These are phyloP conservation scores for Alisma plantagoaquatica DNA, from an alignment of 106 monocot species.

Conservation along the genomic window DNA sequence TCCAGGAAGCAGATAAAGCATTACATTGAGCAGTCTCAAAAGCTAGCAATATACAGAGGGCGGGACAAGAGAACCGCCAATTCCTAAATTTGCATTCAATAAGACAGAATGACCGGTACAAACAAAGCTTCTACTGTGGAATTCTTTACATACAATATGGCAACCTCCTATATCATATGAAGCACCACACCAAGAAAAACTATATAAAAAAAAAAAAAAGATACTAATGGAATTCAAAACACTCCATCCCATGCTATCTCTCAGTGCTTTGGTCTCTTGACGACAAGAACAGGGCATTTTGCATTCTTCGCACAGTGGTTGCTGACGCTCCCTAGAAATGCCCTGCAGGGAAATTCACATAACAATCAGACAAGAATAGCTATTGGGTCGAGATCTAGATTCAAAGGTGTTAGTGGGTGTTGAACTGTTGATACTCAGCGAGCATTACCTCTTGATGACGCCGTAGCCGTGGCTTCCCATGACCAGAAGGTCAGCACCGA, in stretches of 20 bases:
- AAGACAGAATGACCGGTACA: too few relatives aligned
- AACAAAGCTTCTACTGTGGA: too few relatives aligned
- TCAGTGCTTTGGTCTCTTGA: constrained; percentile 16
- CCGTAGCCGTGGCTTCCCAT: constrained; percentile 79
- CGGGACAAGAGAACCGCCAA: too few relatives aligned
- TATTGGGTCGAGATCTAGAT: not conserved
- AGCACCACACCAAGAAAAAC: not conserved
- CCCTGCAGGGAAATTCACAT: too few relatives aligned
- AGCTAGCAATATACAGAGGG: too few relatives aligned
- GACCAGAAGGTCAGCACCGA: constrained; percentile 44
- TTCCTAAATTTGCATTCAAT: too few relatives aligned
- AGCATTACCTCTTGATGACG: constrained; percentile 65
- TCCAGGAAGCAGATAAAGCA: too few relatives aligned
- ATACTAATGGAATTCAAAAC: too few relatives aligned
- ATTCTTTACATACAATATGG: too few relatives aligned
- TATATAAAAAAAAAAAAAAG: not conserved
- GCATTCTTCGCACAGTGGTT: constrained; percentile 20
- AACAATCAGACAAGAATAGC: not conserved
- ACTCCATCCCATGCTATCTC: not conserved
- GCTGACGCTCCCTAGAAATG: constrained; percentile 23
- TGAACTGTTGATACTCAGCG: not conserved
- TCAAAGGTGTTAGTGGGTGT: not conserved
- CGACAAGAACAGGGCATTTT: constrained; percentile 21
- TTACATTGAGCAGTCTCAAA: too few relatives aligned
- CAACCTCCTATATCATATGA: not conserved